Evolutionary conservation across 176 grass and related monocot genomes (phyloP).

Genomic region (Neostapfia colusana): DNA sequence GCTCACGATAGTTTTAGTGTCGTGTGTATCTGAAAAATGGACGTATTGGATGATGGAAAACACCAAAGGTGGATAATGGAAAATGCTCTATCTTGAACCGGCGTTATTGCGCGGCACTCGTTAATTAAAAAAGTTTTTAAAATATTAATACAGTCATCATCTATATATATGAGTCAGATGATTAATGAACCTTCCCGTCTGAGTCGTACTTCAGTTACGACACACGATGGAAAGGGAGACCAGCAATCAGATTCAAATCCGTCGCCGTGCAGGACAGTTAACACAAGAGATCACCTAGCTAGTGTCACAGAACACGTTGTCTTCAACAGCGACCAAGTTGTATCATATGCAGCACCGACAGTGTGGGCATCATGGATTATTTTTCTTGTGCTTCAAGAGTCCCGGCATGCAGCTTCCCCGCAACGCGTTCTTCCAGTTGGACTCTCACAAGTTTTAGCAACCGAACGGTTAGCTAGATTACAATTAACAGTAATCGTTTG

Average conservation of each 20-base stretch:
- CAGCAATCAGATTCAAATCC: background rate
- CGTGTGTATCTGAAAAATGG: too few species aligned
- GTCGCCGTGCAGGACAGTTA: background rate
- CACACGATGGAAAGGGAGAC: background rate
- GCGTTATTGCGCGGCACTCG: background rate
- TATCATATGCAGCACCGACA: constrained; percentile 40
- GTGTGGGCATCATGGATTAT: background rate
- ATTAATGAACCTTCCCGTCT: background rate
- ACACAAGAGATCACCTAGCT: background rate
- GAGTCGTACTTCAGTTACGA: background rate
- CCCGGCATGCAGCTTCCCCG: constrained; percentile 41
- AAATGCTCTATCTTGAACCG: background rate
- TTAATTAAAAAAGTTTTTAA: background rate
- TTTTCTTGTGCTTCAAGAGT: constrained; percentile 49
- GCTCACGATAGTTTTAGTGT: too few species aligned
- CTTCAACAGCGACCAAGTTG: background rate
- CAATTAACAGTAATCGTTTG: constrained; percentile 37
- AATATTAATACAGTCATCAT: background rate
- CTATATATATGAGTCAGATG: background rate
- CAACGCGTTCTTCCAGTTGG: constrained; percentile 24
- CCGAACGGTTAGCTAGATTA: constrained; percentile 8
- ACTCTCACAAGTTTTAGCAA: constrained; percentile 52
- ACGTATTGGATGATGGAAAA: too few species aligned
- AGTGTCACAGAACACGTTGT: background rate
- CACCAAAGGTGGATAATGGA: background rate